Conservation (phyloP, 2,329 filamentous ascomycete species). For the Aplosporella prunicola region DNA sequence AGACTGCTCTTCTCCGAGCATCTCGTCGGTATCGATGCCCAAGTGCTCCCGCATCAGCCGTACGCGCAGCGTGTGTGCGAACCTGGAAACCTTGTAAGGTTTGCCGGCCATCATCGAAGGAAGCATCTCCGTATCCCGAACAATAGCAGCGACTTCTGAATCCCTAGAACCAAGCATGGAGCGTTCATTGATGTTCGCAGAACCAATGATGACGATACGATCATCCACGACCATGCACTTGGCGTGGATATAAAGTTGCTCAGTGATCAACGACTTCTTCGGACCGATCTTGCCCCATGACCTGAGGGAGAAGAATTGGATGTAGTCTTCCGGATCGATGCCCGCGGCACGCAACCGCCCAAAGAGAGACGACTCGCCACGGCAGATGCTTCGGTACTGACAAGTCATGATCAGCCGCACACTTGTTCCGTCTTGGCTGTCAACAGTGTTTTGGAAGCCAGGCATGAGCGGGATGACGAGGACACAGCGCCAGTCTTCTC, state of each 20-base stretch:
- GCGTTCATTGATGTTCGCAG: constrained; percentile 96
- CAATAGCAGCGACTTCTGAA: constrained; percentile 81
- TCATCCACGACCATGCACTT: constrained; percentile 97
- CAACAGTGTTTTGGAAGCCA: constrained; percentile 96
- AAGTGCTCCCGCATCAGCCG: constrained; percentile 94
- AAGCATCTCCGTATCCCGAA: constrained; percentile 88
- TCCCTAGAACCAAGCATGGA: constrained; percentile 89
- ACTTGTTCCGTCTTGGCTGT: constrained; percentile 86
- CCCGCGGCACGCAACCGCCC: constrained; percentile 67
- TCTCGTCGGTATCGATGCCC: constrained; percentile 87
- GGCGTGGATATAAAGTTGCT: constrained; percentile 96
- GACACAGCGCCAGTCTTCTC: constrained; percentile 82
- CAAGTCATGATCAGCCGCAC: constrained; percentile 94
- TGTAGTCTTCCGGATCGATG: constrained; percentile 91
- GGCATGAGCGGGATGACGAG: constrained; percentile 93
- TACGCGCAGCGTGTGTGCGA: constrained; percentile 85
- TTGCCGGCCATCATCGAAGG: constrained; percentile 84
- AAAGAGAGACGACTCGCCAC: constrained; percentile 87
- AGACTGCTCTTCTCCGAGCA: constrained; percentile 36
- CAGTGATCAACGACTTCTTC: constrained; percentile 75
- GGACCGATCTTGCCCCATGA: constrained; percentile 87
- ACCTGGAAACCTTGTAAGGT: constrained; percentile 82
- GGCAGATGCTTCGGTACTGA: constrained; percentile 91
- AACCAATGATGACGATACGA: constrained; percentile 84
- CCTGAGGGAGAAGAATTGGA: constrained; percentile 85